A percentile compares a stretch with the other conserved stretches of the same genome.
phyloP scores from a whole-genome alignment of 805 yeast genomes.

The Cyberlindnera veronae region DNA sequence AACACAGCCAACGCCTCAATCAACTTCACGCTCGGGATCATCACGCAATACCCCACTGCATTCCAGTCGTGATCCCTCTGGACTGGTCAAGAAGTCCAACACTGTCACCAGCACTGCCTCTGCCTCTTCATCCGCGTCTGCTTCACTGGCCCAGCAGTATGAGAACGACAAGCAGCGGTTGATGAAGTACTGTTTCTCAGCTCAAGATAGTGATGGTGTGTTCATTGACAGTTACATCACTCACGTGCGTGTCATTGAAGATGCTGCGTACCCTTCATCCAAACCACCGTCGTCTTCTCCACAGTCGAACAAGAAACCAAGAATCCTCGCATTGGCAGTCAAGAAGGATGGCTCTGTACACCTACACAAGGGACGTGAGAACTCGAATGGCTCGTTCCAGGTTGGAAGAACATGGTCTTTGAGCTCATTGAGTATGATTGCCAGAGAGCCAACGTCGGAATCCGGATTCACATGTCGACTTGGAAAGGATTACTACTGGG shows the following conservation, averaged over 20 bases:
- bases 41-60: background rate
- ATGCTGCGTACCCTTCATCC: constrained; percentile 60
- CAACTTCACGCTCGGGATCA: background rate
- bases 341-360: constrained; percentile 65
- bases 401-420: constrained; percentile 92
- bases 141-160: constrained; percentile 51
- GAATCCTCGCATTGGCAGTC: constrained; percentile 55
- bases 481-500: constrained; percentile 86
- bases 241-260: constrained; percentile 75
- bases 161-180: constrained; percentile 51
- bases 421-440: constrained; percentile 59
- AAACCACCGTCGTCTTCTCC: constrained; percentile 61
- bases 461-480: constrained; percentile 59
- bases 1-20: background rate
- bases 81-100: constrained; percentile 26
- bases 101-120: constrained; percentile 29
- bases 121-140: constrained; percentile 26
- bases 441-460: constrained; percentile 47
- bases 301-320: constrained; percentile 49
- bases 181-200: constrained; percentile 47
- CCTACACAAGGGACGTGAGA: constrained; percentile 83
- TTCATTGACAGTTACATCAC: constrained; percentile 62
- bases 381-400: constrained; percentile 69
- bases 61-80: background rate
- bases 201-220: constrained; percentile 38